Base-by-base conservation (phyloP, 129 eudicot genomes). In the Pittosporum tobira region DNA sequence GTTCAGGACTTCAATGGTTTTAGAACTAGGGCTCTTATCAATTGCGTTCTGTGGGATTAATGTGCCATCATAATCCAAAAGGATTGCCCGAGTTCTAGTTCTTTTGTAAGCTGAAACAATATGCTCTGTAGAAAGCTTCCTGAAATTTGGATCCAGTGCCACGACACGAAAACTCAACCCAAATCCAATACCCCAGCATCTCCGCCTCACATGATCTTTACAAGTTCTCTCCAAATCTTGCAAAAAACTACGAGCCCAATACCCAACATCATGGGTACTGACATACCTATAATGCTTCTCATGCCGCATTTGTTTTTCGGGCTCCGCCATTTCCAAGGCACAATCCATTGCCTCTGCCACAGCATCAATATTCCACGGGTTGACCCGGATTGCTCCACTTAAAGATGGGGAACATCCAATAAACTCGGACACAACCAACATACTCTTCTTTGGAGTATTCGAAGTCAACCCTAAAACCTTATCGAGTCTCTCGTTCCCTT, bases 141-240 rank as follows among this genome's bases (percentile, higher is more conserved):
- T 62, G 28, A 86, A 86, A 70, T 79, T 82, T 1, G 77, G 78
- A 82, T 79, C 95, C 14, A 86, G 77, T 9, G 95, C 87, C 57
- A 86, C 95, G 24, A 86, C 95, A 70, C 95, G 40, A 54, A 86
- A 86, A 73, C 95, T 82, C 48, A 86, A 74, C 51, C 95, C 95
- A 54, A 86, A 86, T 14, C 95, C 95, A 15, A 86, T 86, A 9
- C 95, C 95, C 95, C 95, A 86, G 62, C 90, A 86, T 75, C 95
- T 69, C 14, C 87, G 48, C 14, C 87, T 69, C 68, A 68, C 84
- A 20, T 86, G 95, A 69, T 86, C 95, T 65, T 82, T 82, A 74
- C 95, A 82, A 0, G 95, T 79, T 45, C 95, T 57, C 55, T 82
- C 95, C 38, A 86, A 71, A 77, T 86, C 95, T 48, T 82, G 95